phyloP scores from a whole-genome alignment of 2,329 filamentous ascomycete genomes.

The Penicillium sp. region DNA sequence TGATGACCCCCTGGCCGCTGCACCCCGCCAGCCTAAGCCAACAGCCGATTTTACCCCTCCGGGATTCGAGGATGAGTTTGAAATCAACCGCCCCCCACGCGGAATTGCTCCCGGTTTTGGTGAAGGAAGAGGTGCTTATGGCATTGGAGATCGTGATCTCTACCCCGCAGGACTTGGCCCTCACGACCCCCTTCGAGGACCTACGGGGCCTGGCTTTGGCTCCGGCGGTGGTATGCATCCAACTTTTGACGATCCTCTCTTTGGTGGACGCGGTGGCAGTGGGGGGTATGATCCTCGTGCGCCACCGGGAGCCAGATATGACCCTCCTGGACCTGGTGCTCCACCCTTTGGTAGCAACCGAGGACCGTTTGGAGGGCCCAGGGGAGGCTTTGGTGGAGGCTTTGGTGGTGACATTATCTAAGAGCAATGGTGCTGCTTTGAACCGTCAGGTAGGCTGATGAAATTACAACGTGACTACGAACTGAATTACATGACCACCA shows the following conservation, averaged over 20 bases:
- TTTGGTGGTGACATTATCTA: conserved; percentile 54
- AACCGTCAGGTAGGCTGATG: not conserved
- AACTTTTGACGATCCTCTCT: conserved; percentile 88
- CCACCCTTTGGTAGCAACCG: conserved; percentile 50
- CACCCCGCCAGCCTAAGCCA: conserved; percentile 64
- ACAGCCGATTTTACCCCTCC: conserved; percentile 78
- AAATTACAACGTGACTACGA: not conserved
- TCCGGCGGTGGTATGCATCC: conserved; percentile 87
- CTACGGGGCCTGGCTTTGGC: conserved; percentile 63
- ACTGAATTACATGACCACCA: not conserved
- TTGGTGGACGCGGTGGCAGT: conserved; percentile 58
- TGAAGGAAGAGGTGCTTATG: conserved; percentile 59
- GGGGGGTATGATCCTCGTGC: conserved; percentile 67
- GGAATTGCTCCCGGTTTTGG: conserved; percentile 44
- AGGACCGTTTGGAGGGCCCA: conserved; percentile 43
- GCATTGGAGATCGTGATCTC: conserved; percentile 82
- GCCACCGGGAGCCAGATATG: conserved; percentile 88
- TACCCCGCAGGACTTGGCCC: conserved; percentile 85
- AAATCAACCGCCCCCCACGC: conserved; percentile 70
- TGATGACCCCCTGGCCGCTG: conserved; percentile 63
- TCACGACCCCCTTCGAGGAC: conserved; percentile 73
- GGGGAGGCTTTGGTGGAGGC: conserved; percentile 36
- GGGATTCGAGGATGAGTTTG: conserved; percentile 89
- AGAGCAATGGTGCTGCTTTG: not conserved
- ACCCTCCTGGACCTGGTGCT: conserved; percentile 75